Evolutionary conservation across 352 stramenopile species (phyloP), one percentile per base, ranked within the genome.

Genomic region (Phytophthora uliginosa): DNA sequence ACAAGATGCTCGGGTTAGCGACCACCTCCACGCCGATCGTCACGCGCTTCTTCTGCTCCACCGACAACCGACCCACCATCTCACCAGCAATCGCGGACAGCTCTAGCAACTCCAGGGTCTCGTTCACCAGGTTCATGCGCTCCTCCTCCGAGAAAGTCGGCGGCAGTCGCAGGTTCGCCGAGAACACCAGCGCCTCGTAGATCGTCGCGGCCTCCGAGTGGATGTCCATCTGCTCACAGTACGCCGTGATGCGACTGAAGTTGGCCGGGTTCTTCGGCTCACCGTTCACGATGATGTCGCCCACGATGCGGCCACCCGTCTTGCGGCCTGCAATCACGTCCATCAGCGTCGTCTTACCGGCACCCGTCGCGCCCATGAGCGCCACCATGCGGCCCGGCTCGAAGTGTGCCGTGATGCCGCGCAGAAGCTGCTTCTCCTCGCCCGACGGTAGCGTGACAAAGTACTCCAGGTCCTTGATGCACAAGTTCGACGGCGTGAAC

Each of bases 221-320:
- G 33, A 94, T 84, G 75, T 98, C 92, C 73, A 97, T 93, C 73
- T 98, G 94, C 80, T 98, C 95, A n/a, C 97, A 95, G 69, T 98
- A 99, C 13, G 91, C 95, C 7, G 83, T 90, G 69, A 97, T 91
- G 50, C 95, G 83, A 36, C 82, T 86, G 69, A 99, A 99, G 50
- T 88, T 91, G 28, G 72, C 74, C 36, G 77, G 66, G 45, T 96
- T 72, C 78, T 98, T 96, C 0, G 68, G 63, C 57, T 65, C 86
- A 24, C 95, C 95, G 77, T 99, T 99, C 24, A 99, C 77, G 15
- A 85, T 82, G 45, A 99, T 91, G 15, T 98, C 80, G 28, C 96
- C 95, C 36, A 84, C 79, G 48, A 98, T 85, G 9, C 82, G 80
- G 2, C 86, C 86, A 42, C 81, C 85, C 15, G 83, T 90, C 73